A percentile compares a stretch with the other conserved stretches of the same genome.
These are phyloP conservation scores for Metschnikowia reukaufii DNA, from an alignment of 805 yeast species.

Conservation along the genomic window DNA sequence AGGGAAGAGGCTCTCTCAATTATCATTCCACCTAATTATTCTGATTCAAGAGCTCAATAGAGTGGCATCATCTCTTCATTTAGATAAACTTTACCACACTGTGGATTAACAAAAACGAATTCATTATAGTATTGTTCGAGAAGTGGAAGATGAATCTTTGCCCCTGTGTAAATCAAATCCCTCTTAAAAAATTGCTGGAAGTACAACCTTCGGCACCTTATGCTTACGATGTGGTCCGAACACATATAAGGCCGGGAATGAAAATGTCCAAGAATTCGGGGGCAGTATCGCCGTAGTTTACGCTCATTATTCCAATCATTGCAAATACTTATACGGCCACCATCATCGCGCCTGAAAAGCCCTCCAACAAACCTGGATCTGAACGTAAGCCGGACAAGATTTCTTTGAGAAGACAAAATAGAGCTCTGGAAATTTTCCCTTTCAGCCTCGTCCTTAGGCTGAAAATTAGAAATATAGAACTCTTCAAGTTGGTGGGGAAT, in stretches of 20 bases:
- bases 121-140: neutral
- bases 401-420: neutral
- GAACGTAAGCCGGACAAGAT: neutral
- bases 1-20: too few relatives aligned
- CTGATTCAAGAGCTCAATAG: neutral
- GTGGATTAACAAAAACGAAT: neutral
- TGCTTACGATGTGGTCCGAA: neutral
- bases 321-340: neutral
- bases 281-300: neutral
- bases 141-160: neutral
- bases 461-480: neutral
- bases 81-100: neutral
- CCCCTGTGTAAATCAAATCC: neutral
- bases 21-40: too few relatives aligned
- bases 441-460: neutral
- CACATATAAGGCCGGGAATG: neutral
- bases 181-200: neutral
- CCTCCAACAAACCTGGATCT: neutral
- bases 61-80: neutral
- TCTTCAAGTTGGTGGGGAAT: neutral
- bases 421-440: neutral
- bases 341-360: too few relatives aligned
- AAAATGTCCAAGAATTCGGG: neutral
- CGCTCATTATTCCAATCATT: neutral
- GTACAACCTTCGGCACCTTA: neutral